Conservation (phyloP, 805 yeast species). For the Candida palmyrensis region DNA sequence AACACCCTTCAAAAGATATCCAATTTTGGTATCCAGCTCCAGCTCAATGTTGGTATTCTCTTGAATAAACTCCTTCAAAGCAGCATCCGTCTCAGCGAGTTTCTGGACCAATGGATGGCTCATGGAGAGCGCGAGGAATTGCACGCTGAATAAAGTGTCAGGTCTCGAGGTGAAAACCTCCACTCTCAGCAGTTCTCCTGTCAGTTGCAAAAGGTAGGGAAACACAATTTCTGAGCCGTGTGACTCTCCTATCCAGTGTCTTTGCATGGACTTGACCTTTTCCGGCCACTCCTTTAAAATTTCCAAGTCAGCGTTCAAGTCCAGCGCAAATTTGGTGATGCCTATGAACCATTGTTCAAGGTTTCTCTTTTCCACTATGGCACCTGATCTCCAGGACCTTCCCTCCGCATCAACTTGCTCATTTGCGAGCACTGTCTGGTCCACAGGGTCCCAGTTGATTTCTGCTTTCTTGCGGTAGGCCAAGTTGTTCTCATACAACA, state of each 20-base stretch:
- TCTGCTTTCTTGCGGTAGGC: constrained; percentile 86
- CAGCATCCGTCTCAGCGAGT: constrained; percentile 29
- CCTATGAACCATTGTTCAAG: constrained; percentile 93
- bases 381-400: constrained; percentile 95
- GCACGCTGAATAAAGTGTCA: constrained; percentile 81
- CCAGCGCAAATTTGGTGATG: constrained; percentile 76
- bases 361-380: constrained; percentile 75
- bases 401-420: constrained; percentile 95
- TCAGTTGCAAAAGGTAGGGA: too few species aligned
- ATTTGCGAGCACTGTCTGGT: constrained; percentile 87
- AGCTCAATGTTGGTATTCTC: constrained; percentile 8
- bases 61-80: constrained; percentile 46
- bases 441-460: constrained; percentile 98
- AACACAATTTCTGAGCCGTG: constrained; percentile 71
- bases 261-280: constrained; percentile 86
- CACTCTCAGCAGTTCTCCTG: too few species aligned
- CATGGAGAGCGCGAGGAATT: constrained; percentile 72
- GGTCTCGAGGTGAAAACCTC: constrained; percentile 81
- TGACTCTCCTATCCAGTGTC: constrained; percentile 90
- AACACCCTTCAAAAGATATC: constrained; percentile 45
- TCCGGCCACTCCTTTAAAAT: constrained; percentile 75
- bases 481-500: constrained; percentile 66
- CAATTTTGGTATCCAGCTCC: constrained; percentile 39
- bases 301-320: constrained; percentile 59
- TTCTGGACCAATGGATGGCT: constrained; percentile 58